Evolutionary conservation across 2,329 filamentous ascomycete genomes (phyloP).

Genomic region (Pyrenochaeta sp.): DNA sequence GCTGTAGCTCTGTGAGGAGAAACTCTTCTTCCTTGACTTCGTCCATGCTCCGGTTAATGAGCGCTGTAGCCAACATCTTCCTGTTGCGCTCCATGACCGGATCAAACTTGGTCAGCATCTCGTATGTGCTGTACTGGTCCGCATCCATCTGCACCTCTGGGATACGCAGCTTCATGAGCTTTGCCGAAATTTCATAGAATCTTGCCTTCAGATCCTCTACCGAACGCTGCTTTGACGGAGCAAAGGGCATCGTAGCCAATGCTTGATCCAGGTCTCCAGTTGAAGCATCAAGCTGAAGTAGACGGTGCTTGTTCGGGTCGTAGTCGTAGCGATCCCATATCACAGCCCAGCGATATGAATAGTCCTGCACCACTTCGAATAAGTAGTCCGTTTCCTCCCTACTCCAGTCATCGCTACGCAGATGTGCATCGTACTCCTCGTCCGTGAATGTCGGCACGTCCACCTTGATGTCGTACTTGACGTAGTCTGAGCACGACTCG

Average conservation of each 20-base stretch:
- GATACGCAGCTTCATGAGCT: slow-evolving; percentile 51
- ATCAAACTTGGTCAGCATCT: slow-evolving; percentile 87
- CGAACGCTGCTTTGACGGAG: slow-evolving; percentile 64
- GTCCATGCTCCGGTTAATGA: slow-evolving; percentile 80
- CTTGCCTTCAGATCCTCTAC: slow-evolving; percentile 92
- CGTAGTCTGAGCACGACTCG: slow-evolving; percentile 68
- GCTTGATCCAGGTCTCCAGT: slow-evolving; percentile 31
- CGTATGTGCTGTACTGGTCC: slow-evolving; percentile 81
- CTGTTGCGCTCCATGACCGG: slow-evolving; percentile 77
- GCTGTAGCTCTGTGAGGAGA: slow-evolving; percentile 86
- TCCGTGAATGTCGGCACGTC: slow-evolving; percentile 83
- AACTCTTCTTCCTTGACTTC: slow-evolving; percentile 93
- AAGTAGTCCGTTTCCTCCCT: slow-evolving; percentile 95
- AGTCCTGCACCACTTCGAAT: slow-evolving; percentile 75
- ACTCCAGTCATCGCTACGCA: slow-evolving; percentile 82
- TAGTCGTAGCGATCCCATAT: slow-evolving; percentile 94
- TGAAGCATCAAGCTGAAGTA: slow-evolving; percentile 26
- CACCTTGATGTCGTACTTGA: slow-evolving; percentile 86
- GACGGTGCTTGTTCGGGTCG: slow-evolving; percentile 48
- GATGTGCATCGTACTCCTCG: slow-evolving; percentile 79
- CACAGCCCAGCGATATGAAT: slow-evolving; percentile 87
- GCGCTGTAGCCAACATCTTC: slow-evolving; percentile 83
- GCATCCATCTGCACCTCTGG: slow-evolving; percentile 72
- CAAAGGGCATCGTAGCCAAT: slow-evolving; percentile 43
- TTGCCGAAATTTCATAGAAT: slow-evolving; percentile 82